Conservation (phyloP, 164 flowering plant genomes). For the Dillenia suffruticosa region DNA sequence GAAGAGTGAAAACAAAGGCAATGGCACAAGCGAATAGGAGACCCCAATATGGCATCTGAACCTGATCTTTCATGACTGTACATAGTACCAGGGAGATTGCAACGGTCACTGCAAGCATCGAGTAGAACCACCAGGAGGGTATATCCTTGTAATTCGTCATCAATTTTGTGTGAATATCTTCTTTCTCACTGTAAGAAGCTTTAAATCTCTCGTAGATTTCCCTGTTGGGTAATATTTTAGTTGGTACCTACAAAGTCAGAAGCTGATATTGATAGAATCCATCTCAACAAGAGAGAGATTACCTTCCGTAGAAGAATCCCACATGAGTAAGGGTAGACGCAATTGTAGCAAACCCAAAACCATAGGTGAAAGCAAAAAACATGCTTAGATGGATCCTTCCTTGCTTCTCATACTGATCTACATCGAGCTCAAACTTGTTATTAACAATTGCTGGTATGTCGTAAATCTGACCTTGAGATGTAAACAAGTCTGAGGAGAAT, state of each 20-base stretch:
- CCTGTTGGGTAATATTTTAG: slow-evolving; percentile 13
- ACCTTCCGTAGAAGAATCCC: slow-evolving; percentile 21
- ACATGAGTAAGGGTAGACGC: slow-evolving; percentile 21
- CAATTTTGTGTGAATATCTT: slow-evolving; percentile 43
- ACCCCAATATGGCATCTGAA: slow-evolving; percentile 66
- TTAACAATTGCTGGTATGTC: slow-evolving; percentile 19
- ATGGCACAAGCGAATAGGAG: slow-evolving; percentile 43
- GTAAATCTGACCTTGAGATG: slow-evolving; percentile 14
- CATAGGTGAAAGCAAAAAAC: slow-evolving; percentile 21
- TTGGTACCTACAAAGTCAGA: no score
- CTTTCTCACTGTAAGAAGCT: slow-evolving; percentile 39
- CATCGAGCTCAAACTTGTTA: slow-evolving; percentile 16
- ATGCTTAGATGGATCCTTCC: slow-evolving; percentile 11
- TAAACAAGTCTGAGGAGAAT: slow-evolving; percentile 31
- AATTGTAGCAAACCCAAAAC: slow-evolving; percentile 20
- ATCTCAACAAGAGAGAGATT: neutral
- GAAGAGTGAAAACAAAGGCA: slow-evolving; percentile 50
- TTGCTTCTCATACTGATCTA: slow-evolving; percentile 1
- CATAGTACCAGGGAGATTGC: slow-evolving; percentile 32
- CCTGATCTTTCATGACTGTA: slow-evolving; percentile 35
- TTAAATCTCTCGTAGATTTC: slow-evolving; percentile 35
- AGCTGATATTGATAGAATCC: no score
- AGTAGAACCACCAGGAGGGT: slow-evolving; percentile 55
- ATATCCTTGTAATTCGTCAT: slow-evolving; percentile 48
- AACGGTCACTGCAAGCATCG: slow-evolving; percentile 29